These are phyloP conservation scores for Scheffersomyces insectosa DNA, from an alignment of 1,139 yeast species.

Conservation along the genomic window DNA sequence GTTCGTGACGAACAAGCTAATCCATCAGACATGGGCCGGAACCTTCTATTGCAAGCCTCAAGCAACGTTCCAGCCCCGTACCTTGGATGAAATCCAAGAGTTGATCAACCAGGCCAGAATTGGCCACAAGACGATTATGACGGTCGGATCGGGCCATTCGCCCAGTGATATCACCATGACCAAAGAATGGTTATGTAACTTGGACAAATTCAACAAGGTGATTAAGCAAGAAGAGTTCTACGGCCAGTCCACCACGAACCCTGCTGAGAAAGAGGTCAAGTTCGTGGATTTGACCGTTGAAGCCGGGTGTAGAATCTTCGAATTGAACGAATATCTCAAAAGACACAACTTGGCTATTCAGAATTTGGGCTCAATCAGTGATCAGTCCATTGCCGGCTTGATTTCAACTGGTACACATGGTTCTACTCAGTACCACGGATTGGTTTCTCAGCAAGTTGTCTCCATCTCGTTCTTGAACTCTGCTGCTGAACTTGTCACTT, in stretches of 20 bases:
- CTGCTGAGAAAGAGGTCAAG: slow-evolving; percentile 44
- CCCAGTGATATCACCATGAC: slow-evolving; percentile 93
- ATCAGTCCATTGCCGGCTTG: slow-evolving; percentile 91
- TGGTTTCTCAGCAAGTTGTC: slow-evolving; percentile 86
- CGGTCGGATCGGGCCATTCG: slow-evolving; percentile 94
- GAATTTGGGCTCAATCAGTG: slow-evolving; percentile 90
- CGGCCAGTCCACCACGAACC: slow-evolving; percentile 39
- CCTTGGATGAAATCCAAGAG: slow-evolving; percentile 59
- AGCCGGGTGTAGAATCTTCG: slow-evolving; percentile 84
- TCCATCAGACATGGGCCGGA: slow-evolving; percentile 88
- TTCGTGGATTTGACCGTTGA: slow-evolving; percentile 91
- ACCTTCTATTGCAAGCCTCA: slow-evolving; percentile 79
- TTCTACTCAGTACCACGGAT: slow-evolving; percentile 88
- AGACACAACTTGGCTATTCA: slow-evolving; percentile 75
- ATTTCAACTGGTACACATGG: slow-evolving; percentile 98
- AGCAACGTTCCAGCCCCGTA: slow-evolving; percentile 73
- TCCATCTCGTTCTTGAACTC: slow-evolving; percentile 72
- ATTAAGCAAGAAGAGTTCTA: slow-evolving; percentile 39
- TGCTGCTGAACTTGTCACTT: slow-evolving; percentile 65
- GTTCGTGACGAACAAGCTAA: slow-evolving; percentile 37
- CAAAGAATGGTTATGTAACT: slow-evolving; percentile 81
- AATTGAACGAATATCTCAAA: slow-evolving; percentile 69
- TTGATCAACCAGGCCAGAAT: slow-evolving; percentile 67
- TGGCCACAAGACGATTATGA: slow-evolving; percentile 66
- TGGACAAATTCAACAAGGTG: slow-evolving; percentile 70